Evolutionary conservation across 2,329 filamentous ascomycete species (phyloP), one percentile per base, ranked within the genome.

Genomic region (Eutypa lata): DNA sequence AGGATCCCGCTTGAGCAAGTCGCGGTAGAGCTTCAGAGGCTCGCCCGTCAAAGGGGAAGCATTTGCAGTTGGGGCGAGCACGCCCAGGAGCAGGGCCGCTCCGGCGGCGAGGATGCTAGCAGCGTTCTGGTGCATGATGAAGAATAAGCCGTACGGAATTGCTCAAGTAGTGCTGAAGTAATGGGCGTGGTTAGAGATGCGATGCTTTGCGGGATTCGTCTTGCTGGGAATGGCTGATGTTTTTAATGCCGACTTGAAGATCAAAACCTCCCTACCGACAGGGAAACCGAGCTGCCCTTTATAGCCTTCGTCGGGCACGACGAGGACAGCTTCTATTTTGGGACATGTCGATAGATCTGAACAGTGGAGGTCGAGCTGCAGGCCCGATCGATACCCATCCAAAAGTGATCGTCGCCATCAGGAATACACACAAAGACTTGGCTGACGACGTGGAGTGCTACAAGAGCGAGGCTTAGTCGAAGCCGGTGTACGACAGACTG

Each of bases 1-100:
- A 11, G 48, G 47, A 18, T 53, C 47, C 18, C 50, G 47, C 51
- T 55, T 51, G 13, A 45, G 42, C 42, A 45, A 4, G 14, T 26
- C 22, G 22, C 42, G 42, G 3, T 45, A 45, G 16, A 45, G 42
- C 42, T 45, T 45, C 22, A 24, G 42, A n/a, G 42, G 42, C 22
- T 45, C 42, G 13, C 42, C 42, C 2, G 4, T 6, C 19, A 45
- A n/a, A 45, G 42, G 42, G 21, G 22, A 24, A 13, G 42, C 42
- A 7, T 16, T 28, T n/a, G 22, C 42, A 8, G 22, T 14, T 7
- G 42, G 22, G 3, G 26, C 19, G 13, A 45, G 21, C 21, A 21
- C 26, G 21, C 42, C 42, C 7, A 45, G 42, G 14, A 45, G 21
- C 5, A 45, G 42, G 21, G 42, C 21, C 24, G 42, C 22, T 26